Conservation (phyloP, 1,284 basidiomycete genomes). For the Schizophyllum amplum region DNA sequence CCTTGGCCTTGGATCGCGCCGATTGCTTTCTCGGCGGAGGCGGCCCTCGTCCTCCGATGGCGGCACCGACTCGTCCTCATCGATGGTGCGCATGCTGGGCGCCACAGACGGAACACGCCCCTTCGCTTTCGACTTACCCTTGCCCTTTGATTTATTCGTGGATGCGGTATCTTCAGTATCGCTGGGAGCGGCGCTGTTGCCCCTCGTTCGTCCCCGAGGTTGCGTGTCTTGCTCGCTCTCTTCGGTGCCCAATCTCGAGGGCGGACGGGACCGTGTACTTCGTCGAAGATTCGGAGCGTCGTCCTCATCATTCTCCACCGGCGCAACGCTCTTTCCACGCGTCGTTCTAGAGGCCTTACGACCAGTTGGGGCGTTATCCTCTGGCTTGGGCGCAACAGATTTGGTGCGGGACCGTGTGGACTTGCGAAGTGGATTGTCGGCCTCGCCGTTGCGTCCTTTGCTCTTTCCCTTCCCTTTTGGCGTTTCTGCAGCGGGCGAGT, state of each 20-base stretch:
- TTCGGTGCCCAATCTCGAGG: constrained; percentile 5
- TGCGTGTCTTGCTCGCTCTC: constrained; percentile 12
- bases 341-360: constrained; percentile 13
- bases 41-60: not conserved
- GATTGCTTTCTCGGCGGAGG: too few species aligned
- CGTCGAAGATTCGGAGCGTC: constrained; percentile 7
- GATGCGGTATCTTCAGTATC: constrained; percentile 11
- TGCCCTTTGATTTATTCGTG: constrained; percentile 7
- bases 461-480: too few species aligned
- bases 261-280: constrained; percentile 8
- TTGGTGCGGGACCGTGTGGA: not conserved
- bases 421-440: too few species aligned
- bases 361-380: constrained; percentile 7
- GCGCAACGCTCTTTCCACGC: constrained; percentile 11
- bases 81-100: not conserved
- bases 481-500: constrained; percentile 4
- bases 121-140: not conserved
- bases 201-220: not conserved
- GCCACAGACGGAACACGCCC: not conserved
- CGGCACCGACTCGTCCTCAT: not conserved
- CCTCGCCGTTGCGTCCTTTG: too few species aligned
- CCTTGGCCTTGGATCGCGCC: too few species aligned
- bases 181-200: not conserved
- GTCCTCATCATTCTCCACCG: constrained; percentile 14
- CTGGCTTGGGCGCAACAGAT: constrained; percentile 3